Evolutionary conservation across 2,329 filamentous ascomycete species (phyloP), one percentile per base, ranked within the genome.

Genomic region (Aspergillus oerlinghausenensis): DNA sequence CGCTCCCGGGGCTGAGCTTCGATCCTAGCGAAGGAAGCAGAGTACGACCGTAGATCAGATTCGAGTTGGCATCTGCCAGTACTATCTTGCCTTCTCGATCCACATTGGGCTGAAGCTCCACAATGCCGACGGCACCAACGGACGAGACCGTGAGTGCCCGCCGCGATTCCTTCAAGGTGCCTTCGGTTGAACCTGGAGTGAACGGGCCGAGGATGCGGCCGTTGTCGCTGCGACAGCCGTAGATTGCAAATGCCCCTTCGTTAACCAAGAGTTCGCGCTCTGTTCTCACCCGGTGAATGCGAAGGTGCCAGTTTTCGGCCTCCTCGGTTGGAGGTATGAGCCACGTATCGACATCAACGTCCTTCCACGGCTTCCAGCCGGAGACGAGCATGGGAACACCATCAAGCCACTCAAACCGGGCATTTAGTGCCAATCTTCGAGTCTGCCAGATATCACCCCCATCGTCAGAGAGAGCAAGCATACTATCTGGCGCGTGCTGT

Each of bases 401-500:
- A 19, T 80, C 80, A 17, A 82, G 78, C 14, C 79, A 74, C 64
- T 88, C 82, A 55, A 92, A 81, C 1, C 77, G 78, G 0, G 86
- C 82, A 63, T 88, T 83, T 49, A 85, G 78, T n/a, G 84, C 87
- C 25, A 86, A 77, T 35, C 88, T 77, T n/a, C 89, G 80, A 55
- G 88, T 84, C 72, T 90, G 89, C 89, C 89, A 93, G 61, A 86
- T 84, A 71, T 92, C 88, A 38, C 88, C 89, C 21, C 82, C 86
- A 69, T 92, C 89, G 63, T 91, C 88, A 1, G 88, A 91, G 2
- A 93, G 75, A 0, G 88, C 88, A 2, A 93, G 81, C 65, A 90
- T 87, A 4, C 86, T 89, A 55, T 90, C 88, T 1, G 90, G 82
- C 0, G 88, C 87, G 67, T 87, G 89, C 66, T 91, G 88, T 70